Conservation (phyloP, 768 basidiomycete species). For the Rhizopogon vulgaris region DNA sequence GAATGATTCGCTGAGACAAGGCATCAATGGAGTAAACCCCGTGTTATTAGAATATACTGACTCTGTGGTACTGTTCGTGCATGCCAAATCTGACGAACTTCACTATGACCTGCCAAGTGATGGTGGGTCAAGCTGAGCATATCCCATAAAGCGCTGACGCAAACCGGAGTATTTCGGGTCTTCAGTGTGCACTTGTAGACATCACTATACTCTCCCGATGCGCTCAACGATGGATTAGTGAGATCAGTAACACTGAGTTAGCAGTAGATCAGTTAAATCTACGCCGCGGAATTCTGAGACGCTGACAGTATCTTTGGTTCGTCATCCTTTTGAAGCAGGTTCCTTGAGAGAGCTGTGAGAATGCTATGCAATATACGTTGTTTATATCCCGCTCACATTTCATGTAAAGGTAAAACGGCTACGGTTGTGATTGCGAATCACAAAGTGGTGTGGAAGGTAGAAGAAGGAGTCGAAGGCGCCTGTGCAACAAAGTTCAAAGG, state of each 20-base stretch:
- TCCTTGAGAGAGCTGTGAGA: not conserved
- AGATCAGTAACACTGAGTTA: not conserved
- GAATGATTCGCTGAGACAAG: not conserved
- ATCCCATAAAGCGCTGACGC: not conserved
- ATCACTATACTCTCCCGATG: not conserved
- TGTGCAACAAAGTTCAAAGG: not conserved
- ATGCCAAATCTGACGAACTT: not conserved
- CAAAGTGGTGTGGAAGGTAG: not conserved
- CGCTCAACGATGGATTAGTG: not conserved
- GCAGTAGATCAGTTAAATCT: not conserved
- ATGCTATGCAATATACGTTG: not conserved
- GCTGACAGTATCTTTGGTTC: not conserved
- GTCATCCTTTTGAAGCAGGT: not conserved
- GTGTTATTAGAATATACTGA: not conserved
- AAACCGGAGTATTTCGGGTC: not conserved
- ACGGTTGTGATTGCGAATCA: not conserved
- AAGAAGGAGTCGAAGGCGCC: not conserved
- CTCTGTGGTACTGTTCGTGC: not conserved
- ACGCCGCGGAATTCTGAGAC: not conserved
- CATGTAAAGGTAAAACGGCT: not conserved
- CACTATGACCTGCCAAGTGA: not conserved
- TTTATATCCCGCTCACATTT: not conserved
- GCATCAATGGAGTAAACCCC: not conserved
- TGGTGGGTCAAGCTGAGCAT: not conserved
- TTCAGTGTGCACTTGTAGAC: not conserved